These are phyloP conservation scores for Ambrosiella cleistominuta DNA, from an alignment of 2,329 filamentous ascomycete genomes.

Conservation along the genomic window DNA sequence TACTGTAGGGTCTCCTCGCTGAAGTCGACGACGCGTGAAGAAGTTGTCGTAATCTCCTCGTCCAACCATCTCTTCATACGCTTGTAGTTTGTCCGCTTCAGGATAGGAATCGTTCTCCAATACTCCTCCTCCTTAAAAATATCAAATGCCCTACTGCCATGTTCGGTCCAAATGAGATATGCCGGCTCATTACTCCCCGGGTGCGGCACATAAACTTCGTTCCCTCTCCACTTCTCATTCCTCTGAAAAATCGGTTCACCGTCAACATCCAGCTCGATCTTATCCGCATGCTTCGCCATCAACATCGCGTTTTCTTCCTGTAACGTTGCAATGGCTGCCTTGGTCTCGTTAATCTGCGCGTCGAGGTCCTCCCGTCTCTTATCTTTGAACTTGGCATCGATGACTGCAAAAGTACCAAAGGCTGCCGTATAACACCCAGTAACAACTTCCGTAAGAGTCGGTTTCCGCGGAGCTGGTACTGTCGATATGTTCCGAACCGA, in stretches of 20 bases:
- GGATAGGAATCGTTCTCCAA: slow-evolving; percentile 10
- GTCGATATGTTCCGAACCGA: slow-evolving; percentile 24
- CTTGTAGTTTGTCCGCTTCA: slow-evolving; percentile 12
- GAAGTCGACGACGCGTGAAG: not conserved
- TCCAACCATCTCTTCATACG: slow-evolving; percentile 8
- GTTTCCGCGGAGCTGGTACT: slow-evolving; percentile 30
- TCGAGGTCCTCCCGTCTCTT: slow-evolving; percentile 43
- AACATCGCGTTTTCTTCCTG: slow-evolving; percentile 12
- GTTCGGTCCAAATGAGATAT: slow-evolving; percentile 11
- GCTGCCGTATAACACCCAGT: slow-evolving; percentile 53
- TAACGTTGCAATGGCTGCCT: slow-evolving; percentile 12
- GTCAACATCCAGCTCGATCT: not conserved
- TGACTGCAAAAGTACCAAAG: slow-evolving; percentile 44
- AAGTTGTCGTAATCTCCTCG: not conserved
- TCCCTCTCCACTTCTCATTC: not conserved
- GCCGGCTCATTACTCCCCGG: slow-evolving; percentile 10
- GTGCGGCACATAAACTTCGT: slow-evolving; percentile 9
- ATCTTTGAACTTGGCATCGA: slow-evolving; percentile 43
- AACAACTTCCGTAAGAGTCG: slow-evolving; percentile 35
- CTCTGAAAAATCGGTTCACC: not conserved
- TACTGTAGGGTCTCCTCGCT: slow-evolving; percentile 1
- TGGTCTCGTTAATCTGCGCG: slow-evolving; percentile 22
- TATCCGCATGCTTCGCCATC: slow-evolving; percentile 8
- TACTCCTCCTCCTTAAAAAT: slow-evolving; percentile 6
- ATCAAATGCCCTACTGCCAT: slow-evolving; percentile 8